Evolutionary conservation across 495 filamentous ascomycete species (phyloP).

Genomic region (Oidiodendron maius): DNA sequence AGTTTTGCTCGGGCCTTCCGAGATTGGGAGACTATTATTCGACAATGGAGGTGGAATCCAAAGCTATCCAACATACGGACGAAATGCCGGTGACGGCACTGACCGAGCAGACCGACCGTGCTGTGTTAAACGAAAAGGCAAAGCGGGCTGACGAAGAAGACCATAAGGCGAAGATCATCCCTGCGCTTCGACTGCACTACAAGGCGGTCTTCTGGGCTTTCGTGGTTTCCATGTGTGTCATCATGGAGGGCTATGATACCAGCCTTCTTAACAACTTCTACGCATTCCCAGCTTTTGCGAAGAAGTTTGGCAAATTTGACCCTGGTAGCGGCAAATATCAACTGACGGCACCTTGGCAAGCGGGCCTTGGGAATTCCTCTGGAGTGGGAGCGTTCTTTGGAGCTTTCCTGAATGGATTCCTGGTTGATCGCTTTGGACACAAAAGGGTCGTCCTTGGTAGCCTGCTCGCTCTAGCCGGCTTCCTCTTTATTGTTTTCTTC

Average conservation of each 20-base stretch:
- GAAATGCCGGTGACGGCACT: background rate
- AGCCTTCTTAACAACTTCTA: slow-evolving; percentile 51
- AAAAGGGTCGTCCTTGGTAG: slow-evolving; percentile 55
- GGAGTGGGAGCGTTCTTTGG: slow-evolving; percentile 28
- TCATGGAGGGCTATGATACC: slow-evolving; percentile 61
- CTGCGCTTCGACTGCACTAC: slow-evolving; percentile 3
- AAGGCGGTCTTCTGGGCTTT: slow-evolving; percentile 38
- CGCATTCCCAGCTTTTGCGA: slow-evolving; percentile 53
- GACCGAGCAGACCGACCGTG: background rate
- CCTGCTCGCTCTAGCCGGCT: slow-evolving; percentile 35
- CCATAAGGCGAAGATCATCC: slow-evolving; percentile 1
- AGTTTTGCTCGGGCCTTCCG: background rate
- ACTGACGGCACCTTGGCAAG: slow-evolving; percentile 30
- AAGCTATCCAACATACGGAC: slow-evolving; percentile 1
- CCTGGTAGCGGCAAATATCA: slow-evolving; percentile 24
- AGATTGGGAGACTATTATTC: background rate
- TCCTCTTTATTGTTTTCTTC: slow-evolving; percentile 55
- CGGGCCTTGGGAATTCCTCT: slow-evolving; percentile 5
- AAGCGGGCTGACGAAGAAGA: slow-evolving; percentile 1
- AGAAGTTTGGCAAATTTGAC: slow-evolving; percentile 50
- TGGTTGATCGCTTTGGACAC: slow-evolving; percentile 40
- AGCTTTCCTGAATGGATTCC: slow-evolving; percentile 39
- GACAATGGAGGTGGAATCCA: slow-evolving; percentile 2
- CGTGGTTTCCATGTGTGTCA: slow-evolving; percentile 51
- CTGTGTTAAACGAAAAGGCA: slow-evolving; percentile 1